A percentile compares a stretch with the other conserved stretches of the same genome.
phyloP scores from a whole-genome alignment of 1,139 yeast species.

The Eremothecium sinecaudum region DNA sequence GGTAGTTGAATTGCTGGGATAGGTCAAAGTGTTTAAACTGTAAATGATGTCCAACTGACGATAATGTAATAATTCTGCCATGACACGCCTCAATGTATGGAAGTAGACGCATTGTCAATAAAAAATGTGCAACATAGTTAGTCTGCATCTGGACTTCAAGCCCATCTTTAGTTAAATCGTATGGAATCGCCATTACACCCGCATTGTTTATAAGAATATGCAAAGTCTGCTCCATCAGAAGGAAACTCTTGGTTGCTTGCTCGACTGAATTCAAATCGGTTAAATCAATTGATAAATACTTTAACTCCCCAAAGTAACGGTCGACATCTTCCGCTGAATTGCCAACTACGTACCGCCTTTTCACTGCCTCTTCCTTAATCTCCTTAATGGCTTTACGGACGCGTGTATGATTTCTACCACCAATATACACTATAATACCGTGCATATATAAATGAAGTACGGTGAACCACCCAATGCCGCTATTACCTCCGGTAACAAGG shows the following conservation, averaged over 20 bases:
- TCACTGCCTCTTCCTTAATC: constrained; percentile 45
- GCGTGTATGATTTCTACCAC: constrained; percentile 54
- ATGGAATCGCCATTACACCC: constrained; percentile 73
- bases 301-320: constrained; percentile 46
- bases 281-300: constrained; percentile 54
- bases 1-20: constrained; percentile 44
- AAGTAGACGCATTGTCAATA: constrained; percentile 54
- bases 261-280: constrained; percentile 50
- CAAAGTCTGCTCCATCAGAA: constrained; percentile 41
- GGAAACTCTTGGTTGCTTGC: constrained; percentile 44
- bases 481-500: constrained; percentile 69
- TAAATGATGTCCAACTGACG: constrained; percentile 62
- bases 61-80: constrained; percentile 53
- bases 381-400: constrained; percentile 49
- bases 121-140: constrained; percentile 66
- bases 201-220: constrained; percentile 71
- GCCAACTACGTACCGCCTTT: constrained; percentile 13
- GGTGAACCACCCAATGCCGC: constrained; percentile 74
- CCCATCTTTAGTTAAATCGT: constrained; percentile 52
- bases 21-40: constrained; percentile 44
- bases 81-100: constrained; percentile 41
- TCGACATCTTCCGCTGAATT: constrained; percentile 5
- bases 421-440: constrained; percentile 66
- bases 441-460: constrained; percentile 68
- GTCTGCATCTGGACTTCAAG: constrained; percentile 78